phyloP scores from a whole-genome alignment of 495 filamentous ascomycete genomes.

The Pseudevernia furfuracea region DNA sequence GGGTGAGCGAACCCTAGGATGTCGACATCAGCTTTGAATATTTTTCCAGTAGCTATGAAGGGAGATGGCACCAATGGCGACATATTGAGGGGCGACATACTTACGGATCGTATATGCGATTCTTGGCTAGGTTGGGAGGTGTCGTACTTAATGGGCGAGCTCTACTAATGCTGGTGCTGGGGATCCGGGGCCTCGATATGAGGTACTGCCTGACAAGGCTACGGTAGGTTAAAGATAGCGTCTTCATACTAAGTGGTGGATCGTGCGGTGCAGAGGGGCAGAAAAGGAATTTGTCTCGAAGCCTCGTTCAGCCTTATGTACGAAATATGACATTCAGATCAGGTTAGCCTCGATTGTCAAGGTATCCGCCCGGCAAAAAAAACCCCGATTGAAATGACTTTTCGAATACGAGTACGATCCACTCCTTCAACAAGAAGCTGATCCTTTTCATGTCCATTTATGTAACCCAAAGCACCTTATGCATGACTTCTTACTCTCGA shows the following conservation, averaged over 20 bases:
- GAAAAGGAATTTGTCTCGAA: not conserved
- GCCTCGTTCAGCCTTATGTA: not conserved
- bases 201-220: not conserved
- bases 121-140: not conserved
- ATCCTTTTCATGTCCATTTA: too few species aligned
- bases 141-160: slow-evolving; percentile 1
- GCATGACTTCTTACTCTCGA: not conserved
- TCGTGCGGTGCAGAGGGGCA: not conserved
- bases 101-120: slow-evolving; percentile 17
- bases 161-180: not conserved
- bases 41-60: not conserved
- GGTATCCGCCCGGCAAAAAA: too few species aligned
- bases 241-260: not conserved
- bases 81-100: not conserved
- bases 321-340: not conserved
- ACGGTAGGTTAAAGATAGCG: not conserved
- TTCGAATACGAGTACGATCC: too few species aligned
- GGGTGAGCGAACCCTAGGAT: slow-evolving; percentile 42
- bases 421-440: too few species aligned
- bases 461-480: not conserved
- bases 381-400: too few species aligned
- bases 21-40: slow-evolving; percentile 10
- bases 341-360: not conserved
- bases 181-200: not conserved
- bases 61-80: slow-evolving; percentile 22